Evolutionary conservation across 257 asterid species (phyloP).

Genomic region (Solanum acaule): DNA sequence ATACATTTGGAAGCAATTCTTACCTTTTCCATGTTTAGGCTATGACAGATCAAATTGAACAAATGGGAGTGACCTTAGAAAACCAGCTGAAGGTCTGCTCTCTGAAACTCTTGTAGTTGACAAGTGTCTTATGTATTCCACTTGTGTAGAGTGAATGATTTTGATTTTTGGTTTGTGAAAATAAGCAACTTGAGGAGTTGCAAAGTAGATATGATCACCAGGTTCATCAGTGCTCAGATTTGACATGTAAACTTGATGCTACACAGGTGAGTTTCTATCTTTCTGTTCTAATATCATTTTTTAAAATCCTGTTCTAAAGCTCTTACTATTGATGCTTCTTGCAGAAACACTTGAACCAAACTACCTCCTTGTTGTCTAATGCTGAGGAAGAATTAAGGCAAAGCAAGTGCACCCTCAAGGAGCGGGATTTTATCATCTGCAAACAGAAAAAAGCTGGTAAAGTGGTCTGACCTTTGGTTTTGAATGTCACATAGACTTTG

Average conservation of each 20-base stretch:
- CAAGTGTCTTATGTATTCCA: neutral
- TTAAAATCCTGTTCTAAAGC: neutral
- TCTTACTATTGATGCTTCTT: slow-evolving; percentile 16
- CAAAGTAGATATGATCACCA: slow-evolving; percentile 45
- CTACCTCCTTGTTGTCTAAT: slow-evolving; percentile 36
- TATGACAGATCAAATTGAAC: slow-evolving; percentile 84
- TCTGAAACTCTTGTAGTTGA: neutral
- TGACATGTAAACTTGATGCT: slow-evolving; percentile 51
- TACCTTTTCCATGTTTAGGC: slow-evolving; percentile 31
- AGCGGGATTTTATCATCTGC: slow-evolving; percentile 60
- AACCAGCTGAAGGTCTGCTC: slow-evolving; percentile 50
- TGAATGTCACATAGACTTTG: neutral
- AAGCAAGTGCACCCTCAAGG: slow-evolving; percentile 54
- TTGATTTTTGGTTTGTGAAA: neutral
- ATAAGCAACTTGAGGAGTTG: slow-evolving; percentile 55
- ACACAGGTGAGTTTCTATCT: slow-evolving; percentile 35
- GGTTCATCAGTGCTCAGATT: slow-evolving; percentile 47
- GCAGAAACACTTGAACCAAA: slow-evolving; percentile 54
- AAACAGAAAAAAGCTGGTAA: slow-evolving; percentile 74
- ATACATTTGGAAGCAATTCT: neutral
- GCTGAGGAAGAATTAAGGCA: slow-evolving; percentile 50
- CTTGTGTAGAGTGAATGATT: neutral
- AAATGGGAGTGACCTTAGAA: slow-evolving; percentile 60
- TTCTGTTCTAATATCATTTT: neutral
- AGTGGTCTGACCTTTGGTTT: neutral